phyloP scores from a whole-genome alignment of 257 asterid genomes.

The Nyctanthes arbortristis region DNA sequence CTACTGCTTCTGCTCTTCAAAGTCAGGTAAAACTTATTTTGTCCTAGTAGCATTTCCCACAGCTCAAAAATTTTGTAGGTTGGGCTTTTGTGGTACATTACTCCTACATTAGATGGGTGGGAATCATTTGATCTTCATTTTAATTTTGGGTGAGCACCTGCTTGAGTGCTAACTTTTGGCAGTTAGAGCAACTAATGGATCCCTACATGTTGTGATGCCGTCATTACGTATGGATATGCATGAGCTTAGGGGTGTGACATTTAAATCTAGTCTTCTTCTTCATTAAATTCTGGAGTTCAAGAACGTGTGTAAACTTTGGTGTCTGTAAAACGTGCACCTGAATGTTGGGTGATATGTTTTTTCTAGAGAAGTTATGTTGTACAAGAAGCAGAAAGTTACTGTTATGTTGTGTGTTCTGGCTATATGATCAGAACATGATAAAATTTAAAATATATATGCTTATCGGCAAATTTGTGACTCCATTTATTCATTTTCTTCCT shows the following conservation, averaged over 20 bases:
- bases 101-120: neutral
- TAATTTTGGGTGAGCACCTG: neutral
- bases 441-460: no score
- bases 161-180: neutral
- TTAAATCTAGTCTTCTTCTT: neutral
- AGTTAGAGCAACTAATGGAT: neutral
- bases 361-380: neutral
- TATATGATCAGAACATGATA: no score
- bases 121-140: neutral
- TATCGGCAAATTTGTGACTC: no score
- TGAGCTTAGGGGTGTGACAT: neutral
- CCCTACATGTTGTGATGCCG: neutral
- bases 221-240: neutral
- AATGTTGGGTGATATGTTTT: neutral
- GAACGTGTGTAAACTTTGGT: neutral
- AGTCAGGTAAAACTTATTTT: conserved; percentile 54
- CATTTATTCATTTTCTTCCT: neutral
- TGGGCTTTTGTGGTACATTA: neutral
- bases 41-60: conserved; percentile 18
- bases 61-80: conserved; percentile 7
- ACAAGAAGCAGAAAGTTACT: neutral
- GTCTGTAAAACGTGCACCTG: neutral
- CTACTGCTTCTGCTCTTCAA: conserved; percentile 70
- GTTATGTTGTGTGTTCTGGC: no score
- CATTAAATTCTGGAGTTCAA: neutral